Conservation (phyloP, 306 rosid species). For the Alnus glutinosa region DNA sequence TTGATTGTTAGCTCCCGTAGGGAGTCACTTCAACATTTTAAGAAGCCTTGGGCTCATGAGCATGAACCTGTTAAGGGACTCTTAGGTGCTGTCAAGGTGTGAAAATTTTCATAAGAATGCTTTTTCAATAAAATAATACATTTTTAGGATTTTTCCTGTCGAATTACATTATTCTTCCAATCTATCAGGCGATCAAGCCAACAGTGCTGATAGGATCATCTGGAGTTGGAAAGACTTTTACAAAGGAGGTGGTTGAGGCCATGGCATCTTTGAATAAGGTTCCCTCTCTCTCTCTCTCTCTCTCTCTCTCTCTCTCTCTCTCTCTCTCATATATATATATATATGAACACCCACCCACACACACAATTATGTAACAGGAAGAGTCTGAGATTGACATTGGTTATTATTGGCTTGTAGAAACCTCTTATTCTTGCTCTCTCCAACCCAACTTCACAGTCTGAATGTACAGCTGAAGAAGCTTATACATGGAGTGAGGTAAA, state of each 20-base stretch:
- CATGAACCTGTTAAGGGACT: conserved; percentile 82
- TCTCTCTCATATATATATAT: background rate
- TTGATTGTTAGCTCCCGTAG: conserved; percentile 77
- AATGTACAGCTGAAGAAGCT: conserved; percentile 98
- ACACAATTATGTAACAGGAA: conserved; percentile 11
- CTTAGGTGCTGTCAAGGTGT: conserved; percentile 76
- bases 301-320: conserved; percentile 3
- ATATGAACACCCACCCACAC: background rate
- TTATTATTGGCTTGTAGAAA: conserved; percentile 64
- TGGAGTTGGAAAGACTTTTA: conserved; percentile 88
- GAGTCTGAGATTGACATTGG: conserved; percentile 18
- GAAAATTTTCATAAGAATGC: conserved; percentile 18
- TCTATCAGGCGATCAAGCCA: conserved; percentile 82
- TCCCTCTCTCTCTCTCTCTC: conserved; percentile 4
- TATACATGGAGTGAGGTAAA: conserved; percentile 92
- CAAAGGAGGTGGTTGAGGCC: conserved; percentile 91
- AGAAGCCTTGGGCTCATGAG: conserved; percentile 98
- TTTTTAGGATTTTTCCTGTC: background rate
- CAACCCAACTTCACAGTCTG: conserved; percentile 95
- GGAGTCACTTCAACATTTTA: conserved; percentile 86
- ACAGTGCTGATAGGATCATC: conserved; percentile 93
- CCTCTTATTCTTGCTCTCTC: conserved; percentile 97
- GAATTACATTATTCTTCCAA: conserved; percentile 19
- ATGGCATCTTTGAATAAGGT: conserved; percentile 91
- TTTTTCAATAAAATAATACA: background rate